Percentiles rank a stretch among this genome's conserved stretches.
Conservation (phyloP, 768 basidiomycete species). For the Naganishia vaughanmartiniae region DNA sequence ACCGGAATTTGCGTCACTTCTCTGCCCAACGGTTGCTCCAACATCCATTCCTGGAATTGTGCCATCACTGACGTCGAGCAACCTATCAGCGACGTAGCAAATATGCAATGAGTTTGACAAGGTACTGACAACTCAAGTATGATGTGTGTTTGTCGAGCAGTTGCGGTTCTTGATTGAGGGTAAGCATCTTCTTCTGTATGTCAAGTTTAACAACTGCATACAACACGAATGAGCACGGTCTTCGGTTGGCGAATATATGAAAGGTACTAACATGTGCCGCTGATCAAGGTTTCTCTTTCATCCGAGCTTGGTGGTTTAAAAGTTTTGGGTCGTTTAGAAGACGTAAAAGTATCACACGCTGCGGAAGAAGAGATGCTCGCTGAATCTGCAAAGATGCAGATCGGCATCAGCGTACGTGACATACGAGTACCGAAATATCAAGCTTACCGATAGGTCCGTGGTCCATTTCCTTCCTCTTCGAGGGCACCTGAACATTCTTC, state of each 20-base stretch:
- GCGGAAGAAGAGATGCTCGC: not conserved
- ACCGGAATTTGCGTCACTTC: slow-evolving; percentile 17
- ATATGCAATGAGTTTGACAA: not conserved
- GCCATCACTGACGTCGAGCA: not conserved
- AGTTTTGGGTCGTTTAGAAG: slow-evolving; percentile 1
- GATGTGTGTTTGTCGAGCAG: slow-evolving; percentile 18
- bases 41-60: slow-evolving; percentile 17
- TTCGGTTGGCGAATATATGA: too few species aligned
- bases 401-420: not conserved
- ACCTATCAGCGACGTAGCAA: not conserved
- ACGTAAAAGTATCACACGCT: not conserved
- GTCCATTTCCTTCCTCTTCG: slow-evolving; percentile 17
- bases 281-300: not conserved
- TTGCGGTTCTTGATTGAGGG: slow-evolving; percentile 18
- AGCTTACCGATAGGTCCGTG: not conserved
- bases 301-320: not conserved
- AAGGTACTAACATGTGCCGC: slow-evolving; percentile 7
- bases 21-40: not conserved
- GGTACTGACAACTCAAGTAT: not conserved
- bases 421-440: not conserved
- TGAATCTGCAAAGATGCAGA: not conserved
- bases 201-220: slow-evolving; percentile 11
- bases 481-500: not conserved
- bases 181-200: not conserved
- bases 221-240: not conserved